phyloP scores from a whole-genome alignment of 352 stramenopile genomes.

The Pythium grandisporangium region DNA sequence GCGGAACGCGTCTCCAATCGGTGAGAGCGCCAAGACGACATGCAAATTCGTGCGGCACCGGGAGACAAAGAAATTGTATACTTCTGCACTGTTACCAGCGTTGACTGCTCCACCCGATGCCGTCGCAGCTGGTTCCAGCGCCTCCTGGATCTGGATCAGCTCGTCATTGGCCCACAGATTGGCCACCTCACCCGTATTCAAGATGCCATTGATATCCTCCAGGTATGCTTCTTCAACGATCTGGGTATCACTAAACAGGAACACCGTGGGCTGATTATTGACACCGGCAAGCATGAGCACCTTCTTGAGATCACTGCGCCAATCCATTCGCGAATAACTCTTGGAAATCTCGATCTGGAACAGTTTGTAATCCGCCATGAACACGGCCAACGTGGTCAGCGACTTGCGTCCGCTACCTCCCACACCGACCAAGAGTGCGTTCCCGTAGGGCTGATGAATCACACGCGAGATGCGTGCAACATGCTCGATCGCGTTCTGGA shows the following conservation, averaged over 20 bases:
- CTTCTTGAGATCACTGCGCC: slow-evolving; percentile 91
- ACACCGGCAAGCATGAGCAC: slow-evolving; percentile 71
- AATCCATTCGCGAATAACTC: slow-evolving; percentile 88
- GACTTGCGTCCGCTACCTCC: slow-evolving; percentile 89
- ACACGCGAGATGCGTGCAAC: slow-evolving; percentile 89
- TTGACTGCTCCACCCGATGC: slow-evolving; percentile 57
- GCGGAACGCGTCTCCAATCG: slow-evolving; percentile 92
- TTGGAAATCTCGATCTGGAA: slow-evolving; percentile 96
- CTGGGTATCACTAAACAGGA: slow-evolving; percentile 91
- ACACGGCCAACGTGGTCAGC: slow-evolving; percentile 90
- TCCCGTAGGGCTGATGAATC: slow-evolving; percentile 90
- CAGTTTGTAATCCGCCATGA: slow-evolving; percentile 91
- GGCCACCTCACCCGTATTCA: slow-evolving; percentile 91
- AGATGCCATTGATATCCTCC: slow-evolving; percentile 90
- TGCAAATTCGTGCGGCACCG: slow-evolving; percentile 91
- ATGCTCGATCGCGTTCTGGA: slow-evolving; percentile 94
- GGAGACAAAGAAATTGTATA: slow-evolving; percentile 89
- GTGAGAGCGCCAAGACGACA: slow-evolving; percentile 89
- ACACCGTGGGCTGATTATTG: slow-evolving; percentile 84
- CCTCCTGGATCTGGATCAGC: slow-evolving; percentile 74
- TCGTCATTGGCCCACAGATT: slow-evolving; percentile 91
- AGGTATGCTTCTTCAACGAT: slow-evolving; percentile 91
- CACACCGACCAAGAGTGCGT: slow-evolving; percentile 91
- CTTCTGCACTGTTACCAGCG: slow-evolving; percentile 57
- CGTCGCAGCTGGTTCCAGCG: slow-evolving; percentile 49